A percentile compares a stretch with the other conserved stretches of the same genome.
Conservation (phyloP, 441 rosid species). For the Gossypium schwendimanii region DNA sequence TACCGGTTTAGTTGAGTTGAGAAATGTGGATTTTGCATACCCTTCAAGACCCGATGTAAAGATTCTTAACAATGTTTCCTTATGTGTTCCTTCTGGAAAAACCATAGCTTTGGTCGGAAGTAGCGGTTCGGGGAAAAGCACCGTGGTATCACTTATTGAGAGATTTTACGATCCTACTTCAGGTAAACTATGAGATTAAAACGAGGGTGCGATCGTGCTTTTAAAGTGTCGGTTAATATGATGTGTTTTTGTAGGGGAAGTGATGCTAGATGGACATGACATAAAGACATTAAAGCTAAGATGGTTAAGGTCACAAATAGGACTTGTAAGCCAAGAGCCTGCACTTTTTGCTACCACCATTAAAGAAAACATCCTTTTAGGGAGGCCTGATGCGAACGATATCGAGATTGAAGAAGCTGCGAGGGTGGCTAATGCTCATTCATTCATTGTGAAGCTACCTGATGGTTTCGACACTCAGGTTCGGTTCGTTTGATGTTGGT, state of each 20-base stretch:
- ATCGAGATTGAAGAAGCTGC: constrained; percentile 94
- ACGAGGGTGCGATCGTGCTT: neutral
- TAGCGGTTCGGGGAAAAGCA: constrained; percentile 99
- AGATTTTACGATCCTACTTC: constrained; percentile 89
- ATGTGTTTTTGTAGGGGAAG: constrained; percentile 54
- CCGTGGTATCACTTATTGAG: constrained; percentile 95
- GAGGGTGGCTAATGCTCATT: constrained; percentile 97
- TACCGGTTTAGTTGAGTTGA: constrained; percentile 78
- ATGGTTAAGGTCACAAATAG: constrained; percentile 96
- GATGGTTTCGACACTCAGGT: constrained; percentile 98
- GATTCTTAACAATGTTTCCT: constrained; percentile 69
- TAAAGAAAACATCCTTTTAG: constrained; percentile 86
- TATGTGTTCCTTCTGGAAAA: constrained; percentile 86
- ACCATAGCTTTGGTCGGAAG: constrained; percentile 98
- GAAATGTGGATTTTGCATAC: constrained; percentile 77
- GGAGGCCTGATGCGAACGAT: constrained; percentile 80
- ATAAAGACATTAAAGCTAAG: constrained; percentile 64
- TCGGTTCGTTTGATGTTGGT: constrained; percentile 12
- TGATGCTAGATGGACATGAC: constrained; percentile 81
- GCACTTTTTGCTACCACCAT: constrained; percentile 92
- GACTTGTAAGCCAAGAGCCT: constrained; percentile 98
- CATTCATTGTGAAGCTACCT: constrained; percentile 86
- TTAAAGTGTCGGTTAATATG: constrained; percentile 6
- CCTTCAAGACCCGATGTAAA: constrained; percentile 86
- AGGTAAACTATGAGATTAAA: constrained; percentile 36